phyloP scores from a whole-genome alignment of 2,329 filamentous ascomycete species.

The Harringtonia lauricola region DNA sequence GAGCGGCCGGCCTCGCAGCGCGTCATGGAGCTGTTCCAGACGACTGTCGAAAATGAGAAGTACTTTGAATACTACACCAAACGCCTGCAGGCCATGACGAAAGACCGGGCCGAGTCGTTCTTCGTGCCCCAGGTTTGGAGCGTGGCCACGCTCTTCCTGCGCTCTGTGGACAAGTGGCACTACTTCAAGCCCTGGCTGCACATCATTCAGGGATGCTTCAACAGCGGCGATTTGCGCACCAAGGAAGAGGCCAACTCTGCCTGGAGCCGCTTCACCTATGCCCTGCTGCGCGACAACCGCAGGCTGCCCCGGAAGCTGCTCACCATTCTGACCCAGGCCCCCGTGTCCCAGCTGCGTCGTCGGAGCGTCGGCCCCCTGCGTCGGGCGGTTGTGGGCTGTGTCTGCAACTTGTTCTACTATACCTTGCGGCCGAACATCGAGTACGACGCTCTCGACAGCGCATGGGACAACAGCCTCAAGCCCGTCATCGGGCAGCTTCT shows the following conservation, averaged over 20 bases:
- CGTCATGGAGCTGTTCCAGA: constrained; percentile 52
- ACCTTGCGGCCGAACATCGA: constrained; percentile 61
- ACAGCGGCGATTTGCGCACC: constrained; percentile 59
- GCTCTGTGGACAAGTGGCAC: constrained; percentile 60
- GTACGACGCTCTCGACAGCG: constrained; percentile 54
- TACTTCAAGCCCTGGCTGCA: constrained; percentile 64
- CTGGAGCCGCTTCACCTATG: constrained; percentile 77
- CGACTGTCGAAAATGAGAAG: constrained; percentile 44
- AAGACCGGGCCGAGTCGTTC: constrained; percentile 46
- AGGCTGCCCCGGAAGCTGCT: constrained; percentile 44
- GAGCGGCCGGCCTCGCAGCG: constrained; percentile 57
- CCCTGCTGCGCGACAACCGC: constrained; percentile 51
- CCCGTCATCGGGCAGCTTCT: constrained; percentile 51
- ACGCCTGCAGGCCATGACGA: constrained; percentile 57
- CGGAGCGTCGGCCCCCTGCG: constrained; percentile 47
- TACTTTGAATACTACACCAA: constrained; percentile 61
- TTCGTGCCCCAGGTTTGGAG: constrained; percentile 86
- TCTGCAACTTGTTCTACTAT: constrained; percentile 78
- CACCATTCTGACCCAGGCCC: constrained; percentile 49
- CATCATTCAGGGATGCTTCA: constrained; percentile 75
- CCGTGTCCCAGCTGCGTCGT: constrained; percentile 55
- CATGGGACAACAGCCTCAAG: constrained; percentile 68
- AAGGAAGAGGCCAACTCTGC: constrained; percentile 71
- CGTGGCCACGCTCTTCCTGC: constrained; percentile 66
- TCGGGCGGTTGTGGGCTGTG: constrained; percentile 50